Conservation (phyloP, 305 asterid genomes). For the Fraxinus latifolia region DNA sequence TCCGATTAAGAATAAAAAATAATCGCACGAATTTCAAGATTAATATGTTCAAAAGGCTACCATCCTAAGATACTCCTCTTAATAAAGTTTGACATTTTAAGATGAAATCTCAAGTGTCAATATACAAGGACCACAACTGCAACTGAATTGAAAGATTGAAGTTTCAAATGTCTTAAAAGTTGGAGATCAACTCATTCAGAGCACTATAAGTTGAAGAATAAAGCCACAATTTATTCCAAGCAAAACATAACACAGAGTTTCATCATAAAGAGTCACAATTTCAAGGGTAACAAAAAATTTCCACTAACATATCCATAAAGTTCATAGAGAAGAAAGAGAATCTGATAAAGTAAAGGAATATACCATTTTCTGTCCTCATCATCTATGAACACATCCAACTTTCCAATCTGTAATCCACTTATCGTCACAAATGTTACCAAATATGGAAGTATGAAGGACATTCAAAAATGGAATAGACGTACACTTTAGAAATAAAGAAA, state of each 20-base stretch:
- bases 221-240: background rate
- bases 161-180: background rate
- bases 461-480: background rate
- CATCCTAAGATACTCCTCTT: too few species aligned
- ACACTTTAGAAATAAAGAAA: background rate
- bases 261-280: background rate
- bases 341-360: background rate
- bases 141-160: background rate
- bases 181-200: background rate
- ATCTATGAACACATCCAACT: constrained; percentile 37
- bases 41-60: background rate
- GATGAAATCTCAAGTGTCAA: background rate
- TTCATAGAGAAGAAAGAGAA: constrained; percentile 9
- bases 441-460: background rate
- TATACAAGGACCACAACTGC: background rate
- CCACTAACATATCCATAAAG: constrained; percentile 22
- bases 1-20: background rate
- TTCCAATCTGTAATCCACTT: constrained; percentile 43
- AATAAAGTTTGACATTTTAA: background rate
- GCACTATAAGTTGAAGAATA: background rate
- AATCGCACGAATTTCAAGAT: background rate
- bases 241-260: background rate
- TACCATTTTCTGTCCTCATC: constrained; percentile 21
- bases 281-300: background rate
- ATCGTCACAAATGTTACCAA: background rate